phyloP scores from a whole-genome alignment of 768 basidiomycete species.

The Lactarius akahatsu region DNA sequence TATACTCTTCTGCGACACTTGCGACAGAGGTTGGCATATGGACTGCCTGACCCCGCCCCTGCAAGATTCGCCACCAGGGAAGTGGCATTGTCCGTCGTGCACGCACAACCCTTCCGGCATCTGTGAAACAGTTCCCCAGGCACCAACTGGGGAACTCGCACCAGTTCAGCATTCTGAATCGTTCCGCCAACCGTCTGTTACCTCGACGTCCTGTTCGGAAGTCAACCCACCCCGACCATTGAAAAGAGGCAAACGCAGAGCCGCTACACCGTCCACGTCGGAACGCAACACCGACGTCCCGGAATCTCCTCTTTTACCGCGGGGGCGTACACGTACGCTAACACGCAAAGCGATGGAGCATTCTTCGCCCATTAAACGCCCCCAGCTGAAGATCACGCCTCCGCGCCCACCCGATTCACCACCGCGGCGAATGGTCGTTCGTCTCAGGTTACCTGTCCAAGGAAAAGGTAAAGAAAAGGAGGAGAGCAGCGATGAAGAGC shows the following conservation, averaged over 20 bases:
- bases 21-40: conserved; percentile 93
- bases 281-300: conserved; percentile 36
- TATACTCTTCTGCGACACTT: conserved; percentile 90
- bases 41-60: conserved; percentile 76
- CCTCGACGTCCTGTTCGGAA: conserved; percentile 42
- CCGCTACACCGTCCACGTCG: conserved; percentile 32
- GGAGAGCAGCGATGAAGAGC: conserved; percentile 49
- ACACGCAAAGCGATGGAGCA: conserved; percentile 14
- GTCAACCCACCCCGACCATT: conserved; percentile 27
- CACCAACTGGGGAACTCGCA: not conserved
- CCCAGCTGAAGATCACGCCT: conserved; percentile 33
- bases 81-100: conserved; percentile 75
- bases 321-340: conserved; percentile 22
- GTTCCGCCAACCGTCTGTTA: conserved; percentile 42
- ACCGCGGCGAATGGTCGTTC: conserved; percentile 44
- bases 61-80: conserved; percentile 66
- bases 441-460: conserved; percentile 56
- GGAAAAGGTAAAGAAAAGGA: conserved; percentile 71
- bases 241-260: conserved; percentile 35
- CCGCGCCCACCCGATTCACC: conserved; percentile 32
- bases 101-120: conserved; percentile 24
- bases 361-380: conserved; percentile 22
- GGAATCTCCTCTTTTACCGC: conserved; percentile 27
- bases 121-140: conserved; percentile 26
- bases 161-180: conserved; percentile 1